phyloP scores from a whole-genome alignment of 2,329 filamentous ascomycete genomes.

The Didymella arachidicola region DNA sequence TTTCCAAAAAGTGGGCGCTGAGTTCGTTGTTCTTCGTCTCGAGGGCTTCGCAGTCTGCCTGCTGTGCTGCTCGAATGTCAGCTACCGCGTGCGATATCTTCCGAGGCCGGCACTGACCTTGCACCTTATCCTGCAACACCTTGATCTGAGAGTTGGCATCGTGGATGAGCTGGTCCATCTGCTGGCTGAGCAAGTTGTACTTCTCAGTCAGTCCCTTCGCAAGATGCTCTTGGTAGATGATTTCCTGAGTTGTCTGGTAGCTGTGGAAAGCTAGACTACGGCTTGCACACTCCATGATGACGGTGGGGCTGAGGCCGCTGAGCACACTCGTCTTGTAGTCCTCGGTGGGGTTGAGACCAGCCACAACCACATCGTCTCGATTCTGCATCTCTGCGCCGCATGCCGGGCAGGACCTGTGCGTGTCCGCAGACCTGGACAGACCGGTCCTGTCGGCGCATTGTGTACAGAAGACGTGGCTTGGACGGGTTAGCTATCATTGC shows the following conservation, averaged over 20 bases:
- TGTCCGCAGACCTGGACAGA: constrained; percentile 64
- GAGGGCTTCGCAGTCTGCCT: constrained; percentile 68
- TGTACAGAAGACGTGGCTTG: constrained; percentile 81
- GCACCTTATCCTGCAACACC: constrained; percentile 69
- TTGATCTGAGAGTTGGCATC: constrained; percentile 78
- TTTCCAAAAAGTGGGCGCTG: constrained; percentile 70
- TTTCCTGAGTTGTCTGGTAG: constrained; percentile 85
- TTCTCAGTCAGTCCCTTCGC: constrained; percentile 76
- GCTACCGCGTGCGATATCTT: background rate
- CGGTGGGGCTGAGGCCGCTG: constrained; percentile 79
- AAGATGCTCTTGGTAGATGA: constrained; percentile 80
- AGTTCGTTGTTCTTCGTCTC: constrained; percentile 77
- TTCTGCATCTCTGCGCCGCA: constrained; percentile 73
- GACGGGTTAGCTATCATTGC: constrained; percentile 46
- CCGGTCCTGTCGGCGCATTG: constrained; percentile 73
- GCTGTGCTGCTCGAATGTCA: constrained; percentile 57
- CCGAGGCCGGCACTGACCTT: constrained; percentile 57
- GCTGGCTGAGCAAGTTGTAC: constrained; percentile 68
- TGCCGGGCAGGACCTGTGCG: constrained; percentile 73
- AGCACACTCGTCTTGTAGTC: constrained; percentile 90
- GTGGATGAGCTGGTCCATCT: constrained; percentile 76
- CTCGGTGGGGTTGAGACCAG: constrained; percentile 78
- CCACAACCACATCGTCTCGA: constrained; percentile 76
- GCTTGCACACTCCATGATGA: constrained; percentile 86
- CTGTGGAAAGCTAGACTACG: constrained; percentile 83